Base-by-base conservation (phyloP, 2,329 filamentous ascomycete species). In the Colletotrichum euphorbiae region DNA sequence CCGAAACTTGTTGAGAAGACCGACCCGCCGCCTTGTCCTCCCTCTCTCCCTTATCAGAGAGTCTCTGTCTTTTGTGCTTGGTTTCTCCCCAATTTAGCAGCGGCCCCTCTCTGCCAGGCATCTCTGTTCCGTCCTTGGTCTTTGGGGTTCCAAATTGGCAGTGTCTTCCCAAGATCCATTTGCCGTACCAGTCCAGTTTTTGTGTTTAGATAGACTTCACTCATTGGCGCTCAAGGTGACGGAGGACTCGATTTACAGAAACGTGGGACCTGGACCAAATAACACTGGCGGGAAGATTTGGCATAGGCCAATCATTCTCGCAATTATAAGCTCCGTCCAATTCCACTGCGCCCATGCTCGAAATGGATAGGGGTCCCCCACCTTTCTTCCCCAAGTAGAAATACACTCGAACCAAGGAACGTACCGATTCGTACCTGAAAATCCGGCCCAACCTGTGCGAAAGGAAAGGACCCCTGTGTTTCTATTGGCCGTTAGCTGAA, bases 1-100 rank as follows among this genome's bases (percentile, higher is more conserved):
- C 58, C 58, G 65, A 68, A 68, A 68, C 65, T 64, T 68, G 65
- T 64, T 65, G 65, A 68, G 21, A 52, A 52, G 50, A 36, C 17
- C n/a, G 54, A 54, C 51, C 65, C 65, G 59, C 59, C 43, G 21
- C 48, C n/a, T 17, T 6, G 33, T 36, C 42, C 31, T 24, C 24
- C 17, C 15, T 38, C 28, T 28, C 1, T 51, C 11, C 1, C 15
- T 45, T n/a, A n/a, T n/a, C n/a, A n/a, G n/a, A n/a, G n/a, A n/a
- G n/a, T n/a, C 15, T 17, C 19, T 42, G 19, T 24, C 17, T 31
- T 12, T 15, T 11, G 12, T 15, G 28, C 28, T 28, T 28, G n/a
- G 15, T 45, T 33, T 40, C 36, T 45, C 48, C 42, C 52, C 51
- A n/a, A n/a, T 36, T 7, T 24, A n/a, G 8, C 19, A n/a, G 52